Conservation (phyloP, 805 yeast genomes). For the Jamesozyma rosinii region DNA sequence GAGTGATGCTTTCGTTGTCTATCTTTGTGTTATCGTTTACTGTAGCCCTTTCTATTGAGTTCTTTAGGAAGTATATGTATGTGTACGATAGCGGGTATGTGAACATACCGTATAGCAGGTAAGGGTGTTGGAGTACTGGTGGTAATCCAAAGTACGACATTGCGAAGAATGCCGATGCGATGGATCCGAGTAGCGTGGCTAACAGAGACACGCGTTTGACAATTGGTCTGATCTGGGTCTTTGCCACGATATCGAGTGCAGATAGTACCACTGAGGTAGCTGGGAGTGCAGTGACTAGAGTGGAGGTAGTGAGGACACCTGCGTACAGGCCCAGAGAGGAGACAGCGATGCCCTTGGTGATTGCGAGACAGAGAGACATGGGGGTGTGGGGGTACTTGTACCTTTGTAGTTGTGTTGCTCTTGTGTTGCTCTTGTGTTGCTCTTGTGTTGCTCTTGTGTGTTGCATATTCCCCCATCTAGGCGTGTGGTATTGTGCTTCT, state of each 20-base stretch:
- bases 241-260: conserved; percentile 15
- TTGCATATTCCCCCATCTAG: too few relatives aligned
- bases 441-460: too few relatives aligned
- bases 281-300: conserved; percentile 9
- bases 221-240: conserved; percentile 5
- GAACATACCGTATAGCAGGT: conserved; percentile 50
- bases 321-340: conserved; percentile 61
- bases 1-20: not conserved
- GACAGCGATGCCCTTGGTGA: conserved; percentile 54
- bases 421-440: not conserved
- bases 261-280: conserved; percentile 11
- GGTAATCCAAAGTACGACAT: conserved; percentile 53
- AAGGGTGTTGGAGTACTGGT: conserved; percentile 56
- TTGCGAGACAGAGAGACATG: conserved; percentile 48
- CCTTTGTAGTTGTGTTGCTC: not conserved
- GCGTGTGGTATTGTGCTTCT: too few relatives aligned
- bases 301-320: conserved; percentile 33
- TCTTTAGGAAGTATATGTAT: conserved; percentile 10
- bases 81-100: conserved; percentile 16
- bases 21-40: not conserved
- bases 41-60: not conserved
- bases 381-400: not conserved
- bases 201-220: conserved; percentile 11
- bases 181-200: conserved; percentile 33
- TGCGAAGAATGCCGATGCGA: conserved; percentile 43